A percentile compares a stretch with the other conserved stretches of the same genome.
These are phyloP conservation scores for Dryas alaskensis DNA, from an alignment of 306 rosid species.

Conservation along the genomic window DNA sequence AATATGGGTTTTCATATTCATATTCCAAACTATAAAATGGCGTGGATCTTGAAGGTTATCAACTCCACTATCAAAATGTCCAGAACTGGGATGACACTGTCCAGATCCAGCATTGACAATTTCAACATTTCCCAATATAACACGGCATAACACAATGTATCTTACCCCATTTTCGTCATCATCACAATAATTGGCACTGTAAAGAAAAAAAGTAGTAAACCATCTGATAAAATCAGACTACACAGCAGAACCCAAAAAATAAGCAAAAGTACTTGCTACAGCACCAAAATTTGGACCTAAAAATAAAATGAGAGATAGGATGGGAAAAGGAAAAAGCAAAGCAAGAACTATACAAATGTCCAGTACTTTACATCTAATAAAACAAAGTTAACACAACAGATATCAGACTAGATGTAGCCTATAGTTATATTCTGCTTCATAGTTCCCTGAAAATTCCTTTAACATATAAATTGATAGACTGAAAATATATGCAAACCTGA, in stretches of 20 bases:
- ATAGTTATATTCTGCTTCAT: background rate
- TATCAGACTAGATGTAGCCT: too few relatives aligned
- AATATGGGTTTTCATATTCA: slow-evolving; percentile 32
- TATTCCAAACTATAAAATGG: slow-evolving; percentile 29
- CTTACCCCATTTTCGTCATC: slow-evolving; percentile 35
- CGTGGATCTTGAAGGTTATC: slow-evolving; percentile 36
- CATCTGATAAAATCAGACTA: background rate
- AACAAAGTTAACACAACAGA: too few relatives aligned
- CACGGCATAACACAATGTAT: slow-evolving; percentile 30
- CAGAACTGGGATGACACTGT: slow-evolving; percentile 34
- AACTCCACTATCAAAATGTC: slow-evolving; percentile 32
- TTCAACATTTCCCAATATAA: slow-evolving; percentile 35
- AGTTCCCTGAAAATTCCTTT: background rate
- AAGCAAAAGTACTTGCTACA: background rate
- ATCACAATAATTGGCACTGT: slow-evolving; percentile 29
- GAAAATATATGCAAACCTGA: slow-evolving; percentile 20
- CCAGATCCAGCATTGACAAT: slow-evolving; percentile 26
- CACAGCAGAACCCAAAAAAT: background rate
- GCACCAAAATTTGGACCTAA: background rate
- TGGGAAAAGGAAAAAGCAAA: background rate
- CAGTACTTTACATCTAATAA: background rate
- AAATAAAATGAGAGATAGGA: too few relatives aligned
- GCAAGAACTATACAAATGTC: background rate
- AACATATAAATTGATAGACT: background rate
- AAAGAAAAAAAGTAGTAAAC: slow-evolving; percentile 17